These are phyloP conservation scores for Sarcomyxa edulis DNA, from an alignment of 768 basidiomycete genomes.

Conservation along the genomic window DNA sequence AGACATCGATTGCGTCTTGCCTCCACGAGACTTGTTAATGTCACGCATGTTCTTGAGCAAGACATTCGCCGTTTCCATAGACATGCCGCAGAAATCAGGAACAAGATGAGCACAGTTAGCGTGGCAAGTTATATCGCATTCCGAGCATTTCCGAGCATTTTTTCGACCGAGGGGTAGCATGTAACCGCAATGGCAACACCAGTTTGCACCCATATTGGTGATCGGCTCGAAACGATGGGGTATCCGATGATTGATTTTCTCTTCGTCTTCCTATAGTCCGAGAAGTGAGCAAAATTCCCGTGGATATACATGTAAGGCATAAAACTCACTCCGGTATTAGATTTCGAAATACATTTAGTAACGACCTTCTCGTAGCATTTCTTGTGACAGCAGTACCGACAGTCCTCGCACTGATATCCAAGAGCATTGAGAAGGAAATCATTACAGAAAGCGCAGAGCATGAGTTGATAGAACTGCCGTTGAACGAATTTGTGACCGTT, in stretches of 20 bases:
- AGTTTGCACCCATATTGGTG: conserved; percentile 95
- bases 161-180: conserved; percentile 96
- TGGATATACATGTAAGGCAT: neutral
- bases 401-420: conserved; percentile 99
- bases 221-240: conserved; percentile 97
- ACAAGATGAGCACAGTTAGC: conserved; percentile 97
- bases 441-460: conserved; percentile 96
- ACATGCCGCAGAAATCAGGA: conserved; percentile 99
- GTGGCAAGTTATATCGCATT: conserved; percentile 96
- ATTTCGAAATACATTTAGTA: conserved; percentile 98
- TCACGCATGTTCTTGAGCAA: conserved; percentile 86
- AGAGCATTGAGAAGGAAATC: conserved; percentile 96
- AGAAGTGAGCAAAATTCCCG: conserved; percentile 2
- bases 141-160: conserved; percentile 92
- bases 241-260: conserved; percentile 98
- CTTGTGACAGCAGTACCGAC: conserved; percentile 98
- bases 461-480: conserved; percentile 96
- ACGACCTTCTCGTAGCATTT: conserved; percentile 99
- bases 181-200: conserved; percentile 99
- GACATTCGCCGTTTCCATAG: conserved; percentile 97
- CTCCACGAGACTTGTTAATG: conserved; percentile 71
- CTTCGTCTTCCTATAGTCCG: conserved; percentile 81
- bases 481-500: conserved; percentile 99
- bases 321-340: conserved; percentile 79
- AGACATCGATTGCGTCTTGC: conserved; percentile 30